phyloP scores from a whole-genome alignment of 2,329 filamentous ascomycete species.

The Talaromyces sp. region DNA sequence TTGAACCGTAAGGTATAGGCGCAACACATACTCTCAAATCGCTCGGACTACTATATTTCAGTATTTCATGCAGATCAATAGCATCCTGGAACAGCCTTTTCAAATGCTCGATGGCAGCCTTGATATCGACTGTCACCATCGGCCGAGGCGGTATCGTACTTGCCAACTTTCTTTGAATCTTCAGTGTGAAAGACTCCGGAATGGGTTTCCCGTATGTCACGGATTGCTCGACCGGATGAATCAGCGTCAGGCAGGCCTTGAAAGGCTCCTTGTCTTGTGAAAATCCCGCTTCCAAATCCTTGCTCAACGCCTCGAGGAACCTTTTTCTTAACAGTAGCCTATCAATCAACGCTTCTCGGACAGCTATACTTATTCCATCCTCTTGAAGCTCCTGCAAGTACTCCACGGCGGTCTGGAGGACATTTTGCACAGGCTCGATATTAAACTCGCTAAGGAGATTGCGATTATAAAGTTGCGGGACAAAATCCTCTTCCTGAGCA shows the following conservation, averaged over 20 bases:
- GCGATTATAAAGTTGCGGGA: conserved; percentile 84
- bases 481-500: conserved; percentile 86
- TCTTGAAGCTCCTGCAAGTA: conserved; percentile 43
- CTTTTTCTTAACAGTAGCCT: conserved; percentile 64
- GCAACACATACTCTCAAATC: conserved; percentile 60
- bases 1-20: neutral
- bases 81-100: conserved; percentile 69
- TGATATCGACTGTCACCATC: conserved; percentile 72
- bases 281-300: conserved; percentile 32
- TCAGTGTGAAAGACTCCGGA: conserved; percentile 78
- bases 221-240: conserved; percentile 58
- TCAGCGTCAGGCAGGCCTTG: conserved; percentile 35
- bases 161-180: conserved; percentile 85
- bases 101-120: conserved; percentile 68
- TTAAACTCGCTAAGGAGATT: conserved; percentile 66
- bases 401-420: conserved; percentile 54
- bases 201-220: conserved; percentile 62
- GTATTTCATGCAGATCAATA: conserved; percentile 62
- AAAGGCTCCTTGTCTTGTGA: conserved; percentile 30
- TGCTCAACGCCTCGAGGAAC: conserved; percentile 41
- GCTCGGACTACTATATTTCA: conserved; percentile 65
- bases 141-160: conserved; percentile 91
- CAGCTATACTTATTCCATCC: conserved; percentile 31
- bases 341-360: conserved; percentile 56
- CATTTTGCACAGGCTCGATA: conserved; percentile 52